Percentiles rank a stretch among this genome's conserved stretches.
Conservation (phyloP, 2,329 filamentous ascomycete genomes). For the Monilinia fructigena region DNA sequence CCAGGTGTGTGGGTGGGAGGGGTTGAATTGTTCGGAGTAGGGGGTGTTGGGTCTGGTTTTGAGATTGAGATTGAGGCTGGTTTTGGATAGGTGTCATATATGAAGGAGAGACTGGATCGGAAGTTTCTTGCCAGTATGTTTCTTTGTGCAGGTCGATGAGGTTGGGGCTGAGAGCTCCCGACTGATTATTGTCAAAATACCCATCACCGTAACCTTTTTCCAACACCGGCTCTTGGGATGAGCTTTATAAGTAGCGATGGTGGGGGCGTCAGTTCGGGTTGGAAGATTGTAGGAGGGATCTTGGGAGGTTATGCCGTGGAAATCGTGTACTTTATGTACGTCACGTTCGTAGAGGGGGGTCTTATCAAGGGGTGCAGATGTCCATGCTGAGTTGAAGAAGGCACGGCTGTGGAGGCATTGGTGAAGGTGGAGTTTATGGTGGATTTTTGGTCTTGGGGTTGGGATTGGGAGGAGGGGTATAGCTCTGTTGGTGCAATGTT, state of each 20-base stretch:
- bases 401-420: not conserved
- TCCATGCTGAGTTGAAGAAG: slow-evolving; percentile 5
- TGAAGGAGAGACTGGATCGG: slow-evolving; percentile 20
- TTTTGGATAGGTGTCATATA: not conserved
- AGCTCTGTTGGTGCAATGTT: not conserved
- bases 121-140: slow-evolving; percentile 26
- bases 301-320: slow-evolving; percentile 6
- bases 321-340: not conserved
- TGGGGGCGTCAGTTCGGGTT: not conserved
- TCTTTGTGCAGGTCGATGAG: slow-evolving; percentile 26
- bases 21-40: not conserved
- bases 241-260: not conserved
- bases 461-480: not conserved
- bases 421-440: slow-evolving; percentile 1
- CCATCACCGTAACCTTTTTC: not conserved
- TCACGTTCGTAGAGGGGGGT: not conserved
- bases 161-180: not conserved
- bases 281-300: not conserved
- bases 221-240: not conserved
- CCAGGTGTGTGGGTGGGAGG: not conserved
- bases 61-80: not conserved
- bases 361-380: not conserved
- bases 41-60: not conserved
- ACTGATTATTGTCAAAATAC: not conserved
- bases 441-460: not conserved